These are phyloP conservation scores for Penicillium sp. DNA, from an alignment of 2,329 filamentous ascomycete species.

Conservation along the genomic window DNA sequence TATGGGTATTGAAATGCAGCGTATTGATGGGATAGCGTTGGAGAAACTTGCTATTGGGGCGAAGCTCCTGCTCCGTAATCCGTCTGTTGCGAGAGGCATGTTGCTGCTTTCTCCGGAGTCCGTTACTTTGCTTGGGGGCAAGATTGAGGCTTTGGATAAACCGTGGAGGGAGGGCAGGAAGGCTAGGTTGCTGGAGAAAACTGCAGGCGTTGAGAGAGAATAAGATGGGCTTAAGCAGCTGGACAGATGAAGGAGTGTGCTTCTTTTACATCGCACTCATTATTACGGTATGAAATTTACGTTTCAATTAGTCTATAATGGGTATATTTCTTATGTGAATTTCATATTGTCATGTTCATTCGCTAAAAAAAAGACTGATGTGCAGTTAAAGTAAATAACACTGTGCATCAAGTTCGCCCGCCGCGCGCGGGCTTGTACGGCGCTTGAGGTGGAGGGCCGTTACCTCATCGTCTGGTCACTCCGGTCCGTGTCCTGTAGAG, in stretches of 20 bases:
- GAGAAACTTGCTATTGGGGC: slow-evolving; percentile 65
- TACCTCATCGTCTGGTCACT: background rate
- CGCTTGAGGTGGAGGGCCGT: slow-evolving; percentile 14
- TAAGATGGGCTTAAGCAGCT: background rate
- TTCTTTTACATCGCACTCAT: background rate
- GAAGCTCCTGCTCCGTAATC: slow-evolving; percentile 71
- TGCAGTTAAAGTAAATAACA: background rate
- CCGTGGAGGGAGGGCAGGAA: slow-evolving; percentile 73
- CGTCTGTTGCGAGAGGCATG: slow-evolving; percentile 67
- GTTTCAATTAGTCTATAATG: background rate
- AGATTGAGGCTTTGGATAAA: slow-evolving; percentile 76
- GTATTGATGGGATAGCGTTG: slow-evolving; percentile 63
- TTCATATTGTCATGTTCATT: background rate
- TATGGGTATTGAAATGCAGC: slow-evolving; percentile 69
- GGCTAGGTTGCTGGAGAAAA: slow-evolving; percentile 61
- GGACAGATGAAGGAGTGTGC: background rate
- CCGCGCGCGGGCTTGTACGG: background rate
- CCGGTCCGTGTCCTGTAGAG: background rate
- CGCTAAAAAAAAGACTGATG: background rate
- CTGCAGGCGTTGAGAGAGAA: slow-evolving; percentile 36
- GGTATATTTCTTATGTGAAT: background rate
- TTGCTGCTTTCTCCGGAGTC: slow-evolving; percentile 70
- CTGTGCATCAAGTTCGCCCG: background rate
- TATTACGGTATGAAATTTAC: background rate
- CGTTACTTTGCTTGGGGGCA: slow-evolving; percentile 78